phyloP scores from a whole-genome alignment of 768 basidiomycete species.

The Erythrobasidium yunnanense region DNA sequence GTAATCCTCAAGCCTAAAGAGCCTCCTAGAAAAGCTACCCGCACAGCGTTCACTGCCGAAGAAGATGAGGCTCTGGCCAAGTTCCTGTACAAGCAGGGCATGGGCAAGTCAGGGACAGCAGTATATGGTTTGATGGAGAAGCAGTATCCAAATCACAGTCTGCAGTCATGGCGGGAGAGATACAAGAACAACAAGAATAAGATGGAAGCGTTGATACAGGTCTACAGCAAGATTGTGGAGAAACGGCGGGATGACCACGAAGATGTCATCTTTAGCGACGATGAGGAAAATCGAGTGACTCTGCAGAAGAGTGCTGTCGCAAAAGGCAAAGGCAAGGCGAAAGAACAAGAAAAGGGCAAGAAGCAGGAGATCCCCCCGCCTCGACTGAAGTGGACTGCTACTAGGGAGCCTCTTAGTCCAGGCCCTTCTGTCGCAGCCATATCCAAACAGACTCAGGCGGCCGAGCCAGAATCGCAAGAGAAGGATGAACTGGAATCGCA shows the following conservation, averaged over 20 bases:
- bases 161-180: constrained; percentile 1
- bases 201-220: neutral
- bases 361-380: neutral
- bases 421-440: neutral
- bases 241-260: neutral
- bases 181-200: constrained; percentile 5
- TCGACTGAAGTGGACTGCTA: neutral
- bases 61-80: constrained; percentile 11
- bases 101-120: neutral
- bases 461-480: neutral
- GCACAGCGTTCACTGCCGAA: constrained; percentile 11
- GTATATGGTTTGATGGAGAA: constrained; percentile 3
- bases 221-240: neutral
- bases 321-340: neutral
- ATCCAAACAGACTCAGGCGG: neutral
- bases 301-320: neutral
- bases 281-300: neutral
- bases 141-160: neutral
- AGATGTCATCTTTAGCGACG: neutral
- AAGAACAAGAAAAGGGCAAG: neutral
- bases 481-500: too few species aligned
- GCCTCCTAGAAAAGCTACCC: constrained; percentile 1
- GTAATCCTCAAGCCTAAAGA: neutral
- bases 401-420: neutral
- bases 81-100: neutral